A percentile compares a stretch with the other conserved stretches of the same genome.
Evolutionary conservation across 2,329 filamentous ascomycete genomes (phyloP).

Genomic region (Dactylella cylindrospora): DNA sequence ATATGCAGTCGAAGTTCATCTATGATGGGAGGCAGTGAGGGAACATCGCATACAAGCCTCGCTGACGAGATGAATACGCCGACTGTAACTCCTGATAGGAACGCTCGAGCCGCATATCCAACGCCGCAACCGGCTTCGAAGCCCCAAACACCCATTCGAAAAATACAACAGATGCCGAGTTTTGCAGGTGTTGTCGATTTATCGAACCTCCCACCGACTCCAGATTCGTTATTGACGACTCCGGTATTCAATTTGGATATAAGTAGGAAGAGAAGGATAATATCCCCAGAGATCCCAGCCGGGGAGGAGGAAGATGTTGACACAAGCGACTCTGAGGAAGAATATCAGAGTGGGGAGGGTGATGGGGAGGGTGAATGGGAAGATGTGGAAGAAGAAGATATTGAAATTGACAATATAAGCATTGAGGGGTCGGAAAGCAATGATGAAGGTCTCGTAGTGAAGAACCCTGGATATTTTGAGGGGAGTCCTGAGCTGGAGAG

Average conservation of each 20-base stretch:
- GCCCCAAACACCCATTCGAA: slow-evolving; percentile 29
- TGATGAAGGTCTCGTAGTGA: background rate
- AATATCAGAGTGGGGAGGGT: no score
- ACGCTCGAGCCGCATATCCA: slow-evolving; percentile 20
- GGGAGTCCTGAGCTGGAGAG: background rate
- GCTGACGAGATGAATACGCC: slow-evolving; percentile 26
- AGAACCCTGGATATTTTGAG: background rate
- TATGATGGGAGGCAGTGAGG: slow-evolving; percentile 22
- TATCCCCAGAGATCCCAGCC: slow-evolving; percentile 34
- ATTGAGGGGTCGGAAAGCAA: background rate
- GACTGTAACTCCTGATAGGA: slow-evolving; percentile 27
- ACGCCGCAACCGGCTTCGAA: slow-evolving; percentile 33
- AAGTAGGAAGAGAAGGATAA: slow-evolving; percentile 6
- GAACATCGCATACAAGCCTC: slow-evolving; percentile 37
- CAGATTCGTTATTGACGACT: slow-evolving; percentile 26
- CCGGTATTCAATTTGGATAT: slow-evolving; percentile 18
- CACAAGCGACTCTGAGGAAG: background rate
- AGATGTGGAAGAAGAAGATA: slow-evolving; percentile 8
- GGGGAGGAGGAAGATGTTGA: slow-evolving; percentile 3
- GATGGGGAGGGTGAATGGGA: slow-evolving; percentile 4
- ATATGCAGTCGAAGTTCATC: slow-evolving; percentile 31
- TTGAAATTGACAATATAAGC: background rate
- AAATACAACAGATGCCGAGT: slow-evolving; percentile 43
- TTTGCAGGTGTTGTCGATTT: slow-evolving; percentile 37
- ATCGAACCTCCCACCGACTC: slow-evolving; percentile 28